These are phyloP conservation scores for Skeletonema menzelii DNA, from an alignment of 108 stramenopile genomes.

Conservation along the genomic window DNA sequence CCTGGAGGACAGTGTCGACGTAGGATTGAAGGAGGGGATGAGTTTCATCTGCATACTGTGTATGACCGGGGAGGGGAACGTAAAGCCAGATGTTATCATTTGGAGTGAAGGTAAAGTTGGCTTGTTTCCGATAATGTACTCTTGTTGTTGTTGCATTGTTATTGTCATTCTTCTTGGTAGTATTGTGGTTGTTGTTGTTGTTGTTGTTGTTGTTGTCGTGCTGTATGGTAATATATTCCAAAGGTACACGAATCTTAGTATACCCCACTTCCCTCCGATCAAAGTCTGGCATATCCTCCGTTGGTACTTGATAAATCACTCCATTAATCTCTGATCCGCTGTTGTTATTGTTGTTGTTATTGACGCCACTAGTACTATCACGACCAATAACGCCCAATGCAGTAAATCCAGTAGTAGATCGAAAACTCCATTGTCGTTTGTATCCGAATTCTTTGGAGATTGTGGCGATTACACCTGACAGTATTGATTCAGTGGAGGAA, in stretches of 20 bases:
- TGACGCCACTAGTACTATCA: neutral
- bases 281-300: conserved; percentile 45
- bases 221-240: conserved; percentile 25
- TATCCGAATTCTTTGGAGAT: conserved; percentile 55
- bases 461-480: conserved; percentile 40
- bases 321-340: conserved; percentile 51
- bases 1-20: conserved; percentile 74
- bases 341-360: conserved; percentile 22
- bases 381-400: conserved; percentile 54
- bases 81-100: conserved; percentile 61
- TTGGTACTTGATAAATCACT: conserved; percentile 58
- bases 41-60: conserved; percentile 56
- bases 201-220: neutral
- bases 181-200: no score
- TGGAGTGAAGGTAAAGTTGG: neutral
- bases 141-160: neutral
- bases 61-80: conserved; percentile 48
- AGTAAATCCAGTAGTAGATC: conserved; percentile 69
- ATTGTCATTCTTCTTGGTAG: conserved; percentile 6
- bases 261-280: conserved; percentile 73
- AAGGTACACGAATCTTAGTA: conserved; percentile 42
- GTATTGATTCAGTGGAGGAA: neutral
- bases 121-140: neutral
- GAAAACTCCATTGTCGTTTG: conserved; percentile 67
- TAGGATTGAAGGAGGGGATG: conserved; percentile 71